Conservation (phyloP, 2,329 filamentous ascomycete species). For the Aspergillus uvarum region DNA sequence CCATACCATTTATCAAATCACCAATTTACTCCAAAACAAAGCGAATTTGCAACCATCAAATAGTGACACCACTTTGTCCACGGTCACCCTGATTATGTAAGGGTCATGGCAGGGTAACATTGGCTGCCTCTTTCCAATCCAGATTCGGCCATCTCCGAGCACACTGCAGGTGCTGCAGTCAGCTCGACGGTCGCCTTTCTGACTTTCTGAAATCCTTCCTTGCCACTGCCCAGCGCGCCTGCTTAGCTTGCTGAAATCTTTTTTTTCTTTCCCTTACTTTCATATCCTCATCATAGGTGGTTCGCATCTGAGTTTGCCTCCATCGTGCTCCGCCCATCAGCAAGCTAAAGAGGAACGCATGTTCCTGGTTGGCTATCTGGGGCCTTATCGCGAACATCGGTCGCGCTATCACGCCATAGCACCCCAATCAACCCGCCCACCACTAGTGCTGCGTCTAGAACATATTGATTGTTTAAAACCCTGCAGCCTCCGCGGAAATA, state of each 20-base stretch:
- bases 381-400: background rate
- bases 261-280: background rate
- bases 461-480: background rate
- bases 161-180: no score
- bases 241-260: background rate
- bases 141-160: background rate
- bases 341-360: background rate
- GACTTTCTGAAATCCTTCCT: background rate
- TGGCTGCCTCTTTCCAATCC: background rate
- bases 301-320: no score
- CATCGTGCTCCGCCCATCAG: background rate
- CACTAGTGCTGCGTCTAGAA: background rate
- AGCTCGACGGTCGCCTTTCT: no score
- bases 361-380: background rate
- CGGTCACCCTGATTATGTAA: background rate
- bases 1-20: no score
- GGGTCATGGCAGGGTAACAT: background rate
- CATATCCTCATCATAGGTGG: no score
- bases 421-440: background rate
- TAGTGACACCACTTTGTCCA: background rate
- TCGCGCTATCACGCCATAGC: constrained; percentile 2
- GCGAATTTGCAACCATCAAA: no score
- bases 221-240: background rate
- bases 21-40: no score
- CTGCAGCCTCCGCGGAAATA: constrained; percentile 1